Base-by-base conservation (phyloP, 164 flowering plant species). In the Vitis riparia region DNA sequence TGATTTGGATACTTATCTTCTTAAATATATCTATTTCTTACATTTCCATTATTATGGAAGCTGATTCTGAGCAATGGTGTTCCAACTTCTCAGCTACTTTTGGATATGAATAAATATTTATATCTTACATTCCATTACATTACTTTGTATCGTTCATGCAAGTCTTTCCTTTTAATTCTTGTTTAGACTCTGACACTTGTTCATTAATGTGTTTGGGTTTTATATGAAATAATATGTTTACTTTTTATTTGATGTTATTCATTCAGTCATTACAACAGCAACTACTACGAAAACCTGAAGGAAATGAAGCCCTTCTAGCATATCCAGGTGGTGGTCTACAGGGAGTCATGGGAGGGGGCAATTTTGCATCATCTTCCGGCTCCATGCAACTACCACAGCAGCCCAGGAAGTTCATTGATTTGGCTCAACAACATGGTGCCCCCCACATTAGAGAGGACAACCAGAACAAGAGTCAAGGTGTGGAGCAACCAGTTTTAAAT, bases 231-330 rank as follows among this genome's bases (percentile, higher is more conserved):
- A 11, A 2, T 19, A 1, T 67, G 48, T 56, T 47, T 55, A 56
- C 12, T 70, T 17, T 56, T 5, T 17, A 14, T 32, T 30, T 65
- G 5, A 13, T 75, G 17, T 65, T 69, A 14, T 63, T 73, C 19
- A 4, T 82, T 72, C 76, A 86, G 93, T 78, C 90, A 52, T 76
- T 86, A 32, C 97, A 85, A 63, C 97, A 89, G 55, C 97, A 89
- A 47, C 77, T 88, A 30, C 82, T 85, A 11, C 80, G 94, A 70
- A 93, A 86, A 75, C 80, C 94, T 48, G 97, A 91, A 75, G 89
- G 89, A 44, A 92, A 87, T 81, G 99, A 93, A 66, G 74, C 87
- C 65, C 71, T 89, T 63, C 48, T 87, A 65, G 88, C 91, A 2
- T 93, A 87, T 81, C 97, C 89, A 69, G 84, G 87, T 76, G 90